phyloP scores from a whole-genome alignment of 202 grass and related monocot genomes.

The Panicum virgatum region DNA sequence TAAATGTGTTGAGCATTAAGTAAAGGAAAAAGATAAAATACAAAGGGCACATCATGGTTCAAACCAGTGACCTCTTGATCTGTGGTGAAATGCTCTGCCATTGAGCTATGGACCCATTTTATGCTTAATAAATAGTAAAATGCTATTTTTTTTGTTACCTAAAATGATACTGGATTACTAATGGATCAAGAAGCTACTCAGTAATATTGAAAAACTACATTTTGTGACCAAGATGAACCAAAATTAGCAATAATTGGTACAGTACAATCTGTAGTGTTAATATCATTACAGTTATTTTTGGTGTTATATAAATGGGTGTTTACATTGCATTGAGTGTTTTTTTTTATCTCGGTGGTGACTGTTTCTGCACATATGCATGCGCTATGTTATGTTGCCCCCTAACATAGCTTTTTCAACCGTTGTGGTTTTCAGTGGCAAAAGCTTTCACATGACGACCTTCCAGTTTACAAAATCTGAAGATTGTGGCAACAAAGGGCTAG shows the following conservation, averaged over 20 bases:
- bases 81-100: slow-evolving; percentile 88
- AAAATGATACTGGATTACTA: neutral
- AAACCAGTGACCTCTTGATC: slow-evolving; percentile 94
- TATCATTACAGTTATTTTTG: neutral
- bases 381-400: neutral
- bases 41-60: slow-evolving; percentile 78
- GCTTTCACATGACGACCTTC: slow-evolving; percentile 26
- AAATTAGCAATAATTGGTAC: neutral
- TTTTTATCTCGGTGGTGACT: neutral
- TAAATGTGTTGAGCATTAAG: neutral
- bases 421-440: slow-evolving; percentile 44
- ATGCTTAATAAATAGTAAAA: neutral
- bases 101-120: slow-evolving; percentile 62
- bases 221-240: no score
- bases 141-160: neutral
- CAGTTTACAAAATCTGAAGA: neutral
- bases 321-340: neutral
- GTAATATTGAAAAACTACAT: no score
- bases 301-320: neutral
- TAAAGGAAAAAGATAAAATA: no score
- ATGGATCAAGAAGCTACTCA: neutral
- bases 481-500: neutral
- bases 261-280: neutral
- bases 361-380: neutral
- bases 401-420: neutral